Percentiles rank a stretch among this genome's conserved stretches.
Evolutionary conservation across 23 red algal genomes (phyloP).

Genomic region (Cyanidioschyzon merolae): DNA sequence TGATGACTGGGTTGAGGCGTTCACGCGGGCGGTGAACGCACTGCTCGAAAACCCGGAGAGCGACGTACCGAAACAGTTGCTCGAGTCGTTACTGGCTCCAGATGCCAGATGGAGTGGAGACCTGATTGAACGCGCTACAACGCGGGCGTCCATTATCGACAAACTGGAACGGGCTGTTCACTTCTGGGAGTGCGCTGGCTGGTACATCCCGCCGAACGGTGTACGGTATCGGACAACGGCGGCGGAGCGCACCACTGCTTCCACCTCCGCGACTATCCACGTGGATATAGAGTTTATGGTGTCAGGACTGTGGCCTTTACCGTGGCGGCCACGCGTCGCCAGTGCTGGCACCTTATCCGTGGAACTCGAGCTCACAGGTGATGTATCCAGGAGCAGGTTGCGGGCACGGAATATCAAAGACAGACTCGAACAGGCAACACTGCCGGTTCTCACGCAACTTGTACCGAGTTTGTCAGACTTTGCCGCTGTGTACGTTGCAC

Average conservation of each 20-base stretch:
- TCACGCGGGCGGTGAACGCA: not conserved
- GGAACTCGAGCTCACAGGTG: not conserved
- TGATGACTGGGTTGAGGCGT: not conserved
- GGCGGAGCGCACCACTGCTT: not conserved
- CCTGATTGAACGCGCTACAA: not conserved
- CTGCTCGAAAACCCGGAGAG: not conserved
- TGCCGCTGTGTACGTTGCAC: not conserved
- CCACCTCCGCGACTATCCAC: not conserved
- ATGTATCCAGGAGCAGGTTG: not conserved
- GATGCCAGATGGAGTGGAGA: not conserved
- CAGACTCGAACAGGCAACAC: not conserved
- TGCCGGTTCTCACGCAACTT: not conserved
- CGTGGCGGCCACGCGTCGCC: constrained; percentile 7
- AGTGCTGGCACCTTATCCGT: not conserved
- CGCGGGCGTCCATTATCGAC: not conserved
- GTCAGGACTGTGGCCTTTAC: not conserved
- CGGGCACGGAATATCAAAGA: not conserved
- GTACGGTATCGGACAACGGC: not conserved
- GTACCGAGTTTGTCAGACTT: not conserved
- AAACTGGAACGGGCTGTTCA: not conserved
- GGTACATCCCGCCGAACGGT: not conserved
- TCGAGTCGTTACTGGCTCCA: not conserved
- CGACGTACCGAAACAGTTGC: not conserved
- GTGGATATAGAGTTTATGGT: not conserved
- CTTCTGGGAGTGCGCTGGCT: not conserved